A percentile compares a stretch with the other conserved stretches of the same genome.
phyloP scores from a whole-genome alignment of 2,329 filamentous ascomycete genomes.

The Daldinia sp. region DNA sequence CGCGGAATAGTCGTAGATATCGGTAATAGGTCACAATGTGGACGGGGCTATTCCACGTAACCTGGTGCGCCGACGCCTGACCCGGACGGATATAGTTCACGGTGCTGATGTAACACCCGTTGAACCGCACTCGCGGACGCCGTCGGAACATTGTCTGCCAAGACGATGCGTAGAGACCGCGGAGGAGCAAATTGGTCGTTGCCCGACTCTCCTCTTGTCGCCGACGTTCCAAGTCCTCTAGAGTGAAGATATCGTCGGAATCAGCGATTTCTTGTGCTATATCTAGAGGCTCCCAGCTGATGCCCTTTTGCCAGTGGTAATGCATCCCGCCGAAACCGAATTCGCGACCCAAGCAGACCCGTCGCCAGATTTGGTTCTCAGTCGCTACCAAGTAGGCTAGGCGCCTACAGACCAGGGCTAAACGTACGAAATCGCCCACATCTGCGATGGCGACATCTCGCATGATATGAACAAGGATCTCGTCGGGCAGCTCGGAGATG shows the following conservation, averaged over 20 bases:
- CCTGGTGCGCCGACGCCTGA: constrained; percentile 71
- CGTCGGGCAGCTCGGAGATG: constrained; percentile 78
- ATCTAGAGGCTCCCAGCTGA: constrained; percentile 63
- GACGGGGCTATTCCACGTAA: constrained; percentile 82
- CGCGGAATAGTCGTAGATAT: constrained; percentile 92
- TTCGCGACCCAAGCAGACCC: constrained; percentile 72
- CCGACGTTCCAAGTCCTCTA: constrained; percentile 49
- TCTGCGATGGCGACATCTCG: constrained; percentile 76
- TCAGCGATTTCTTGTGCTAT: constrained; percentile 41
- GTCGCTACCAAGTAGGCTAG: constrained; percentile 85
- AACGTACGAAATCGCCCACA: constrained; percentile 76
- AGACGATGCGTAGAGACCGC: constrained; percentile 56
- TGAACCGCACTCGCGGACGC: constrained; percentile 89
- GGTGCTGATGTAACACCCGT: constrained; percentile 94
- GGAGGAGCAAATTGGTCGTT: constrained; percentile 54
- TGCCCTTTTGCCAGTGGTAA: constrained; percentile 74
- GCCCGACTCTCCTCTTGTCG: constrained; percentile 48
- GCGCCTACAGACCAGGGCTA: constrained; percentile 84
- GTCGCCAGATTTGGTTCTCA: constrained; percentile 87
- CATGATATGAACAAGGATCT: constrained; percentile 84
- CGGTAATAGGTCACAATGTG: constrained; percentile 98
- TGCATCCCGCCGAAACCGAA: constrained; percentile 87
- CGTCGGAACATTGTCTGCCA: constrained; percentile 79
- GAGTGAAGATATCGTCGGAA: constrained; percentile 47
- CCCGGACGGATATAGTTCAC: constrained; percentile 93